Base-by-base conservation (phyloP, 139 green algal species). In the Picochlorum sp. region DNA sequence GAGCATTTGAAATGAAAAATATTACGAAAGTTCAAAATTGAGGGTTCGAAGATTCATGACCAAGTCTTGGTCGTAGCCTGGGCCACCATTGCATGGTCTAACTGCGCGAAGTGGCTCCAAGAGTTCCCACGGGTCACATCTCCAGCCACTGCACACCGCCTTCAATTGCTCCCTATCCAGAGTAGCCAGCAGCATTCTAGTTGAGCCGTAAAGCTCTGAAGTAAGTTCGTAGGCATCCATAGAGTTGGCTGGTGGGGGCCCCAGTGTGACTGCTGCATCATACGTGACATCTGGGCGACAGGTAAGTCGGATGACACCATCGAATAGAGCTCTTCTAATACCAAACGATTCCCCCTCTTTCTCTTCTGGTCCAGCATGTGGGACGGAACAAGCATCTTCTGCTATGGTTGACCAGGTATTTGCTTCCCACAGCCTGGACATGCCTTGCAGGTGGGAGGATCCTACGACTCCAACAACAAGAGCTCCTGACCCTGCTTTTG, bases 111-210 rank as follows among this genome's bases (percentile, higher is more conserved):
- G 16, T 1, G 72, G 71, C 1, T 21, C 23, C 24, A 78, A 62
- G 23, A 78, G 52, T 16, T 81, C 60, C 52, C 60, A 81, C 54
- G 79, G 75, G 28, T 75, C 57, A 38, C 63, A 74, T 18, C 51
- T 30, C 74, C 71, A 76, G n/a, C 74, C 74, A 34, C 47, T 56
- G 44, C 71, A 80, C 23, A 79, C 74, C 16, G 75, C 64, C 10
- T 31, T 18, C 30, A 81, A 65, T 34, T 80, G 65, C 18, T 66
- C 60, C 18, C 63, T 23, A 21, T 31, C n/a, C 47, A 81, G 60
- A 13, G 62, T 61, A 24, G 74, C 74, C 62, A 81, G 56, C 63
- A 81, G 59, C 74, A 81, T 81, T 34, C 74, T 64, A 37, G 61
- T 56, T 30, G 41, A 60, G 7, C 70, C 74, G 28, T 81, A 81